Percentiles rank a stretch among this genome's conserved stretches.
phyloP scores from a whole-genome alignment of 2,329 filamentous ascomycete species.

The Cyphellophora attinorum region DNA sequence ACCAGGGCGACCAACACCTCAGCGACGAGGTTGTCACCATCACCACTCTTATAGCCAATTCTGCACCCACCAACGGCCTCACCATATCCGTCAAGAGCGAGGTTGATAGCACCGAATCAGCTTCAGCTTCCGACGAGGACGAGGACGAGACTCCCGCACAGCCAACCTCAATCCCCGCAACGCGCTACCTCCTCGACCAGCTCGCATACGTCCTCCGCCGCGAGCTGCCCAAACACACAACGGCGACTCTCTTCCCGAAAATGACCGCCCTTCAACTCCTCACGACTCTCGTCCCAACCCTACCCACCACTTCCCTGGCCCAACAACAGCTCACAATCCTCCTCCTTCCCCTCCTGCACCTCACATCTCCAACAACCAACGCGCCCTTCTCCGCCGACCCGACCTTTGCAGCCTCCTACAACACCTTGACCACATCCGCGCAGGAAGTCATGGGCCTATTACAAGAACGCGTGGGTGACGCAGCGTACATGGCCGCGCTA shows the following conservation, averaged over 20 bases:
- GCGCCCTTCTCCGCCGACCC: slow-evolving; percentile 55
- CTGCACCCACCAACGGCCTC: slow-evolving; percentile 50
- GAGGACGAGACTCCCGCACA: slow-evolving; percentile 37
- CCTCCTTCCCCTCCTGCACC: slow-evolving; percentile 63
- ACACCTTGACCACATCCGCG: slow-evolving; percentile 60
- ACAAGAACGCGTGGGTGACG: slow-evolving; percentile 75
- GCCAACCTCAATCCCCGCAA: slow-evolving; percentile 35
- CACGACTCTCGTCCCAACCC: slow-evolving; percentile 55
- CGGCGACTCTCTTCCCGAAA: slow-evolving; percentile 61
- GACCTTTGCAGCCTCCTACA: slow-evolving; percentile 58
- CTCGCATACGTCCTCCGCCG: slow-evolving; percentile 70
- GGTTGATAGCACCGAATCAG: slow-evolving; percentile 27
- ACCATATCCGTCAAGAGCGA: slow-evolving; percentile 33
- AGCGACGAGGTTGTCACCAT: slow-evolving; percentile 72
- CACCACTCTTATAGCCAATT: slow-evolving; percentile 68
- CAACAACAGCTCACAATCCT: slow-evolving; percentile 53
- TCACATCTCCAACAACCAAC: slow-evolving; percentile 56
- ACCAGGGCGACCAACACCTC: slow-evolving; percentile 61
- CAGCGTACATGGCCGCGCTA: slow-evolving; percentile 66
- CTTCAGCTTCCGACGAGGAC: no score
- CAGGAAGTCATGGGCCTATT: slow-evolving; percentile 71
- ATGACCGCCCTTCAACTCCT: slow-evolving; percentile 66
- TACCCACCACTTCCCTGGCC: slow-evolving; percentile 46
- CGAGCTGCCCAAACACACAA: slow-evolving; percentile 55
- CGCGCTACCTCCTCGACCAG: slow-evolving; percentile 70